These are phyloP conservation scores for Sarocladiaceae sp. DNA, from an alignment of 2,329 filamentous ascomycete species.

Conservation along the genomic window DNA sequence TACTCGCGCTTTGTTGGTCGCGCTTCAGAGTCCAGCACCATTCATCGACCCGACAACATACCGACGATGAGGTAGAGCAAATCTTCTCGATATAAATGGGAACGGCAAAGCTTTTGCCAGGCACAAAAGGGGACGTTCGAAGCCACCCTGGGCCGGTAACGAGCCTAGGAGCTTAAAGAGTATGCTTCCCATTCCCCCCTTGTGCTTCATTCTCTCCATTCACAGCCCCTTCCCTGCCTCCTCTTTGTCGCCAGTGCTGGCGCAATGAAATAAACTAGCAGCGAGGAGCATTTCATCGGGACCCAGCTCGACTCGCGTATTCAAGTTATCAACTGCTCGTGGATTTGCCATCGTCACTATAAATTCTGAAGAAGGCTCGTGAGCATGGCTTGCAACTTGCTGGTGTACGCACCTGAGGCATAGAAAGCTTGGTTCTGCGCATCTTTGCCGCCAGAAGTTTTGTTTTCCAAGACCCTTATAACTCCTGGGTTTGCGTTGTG, in stretches of 20 bases:
- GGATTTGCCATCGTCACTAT: background rate
- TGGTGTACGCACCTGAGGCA: background rate
- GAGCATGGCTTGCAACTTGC: background rate
- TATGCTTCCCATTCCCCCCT: background rate
- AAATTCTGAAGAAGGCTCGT: background rate
- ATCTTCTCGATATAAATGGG: slow-evolving; percentile 6
- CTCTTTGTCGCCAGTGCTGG: background rate
- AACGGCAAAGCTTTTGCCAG: background rate
- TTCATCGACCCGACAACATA: background rate
- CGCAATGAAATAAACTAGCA: background rate
- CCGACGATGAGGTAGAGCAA: background rate
- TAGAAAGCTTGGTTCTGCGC: background rate
- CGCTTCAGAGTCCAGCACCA: background rate
- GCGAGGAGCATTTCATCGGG: background rate
- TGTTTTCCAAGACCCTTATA: too few relatives aligned
- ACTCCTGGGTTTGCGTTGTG: too few relatives aligned
- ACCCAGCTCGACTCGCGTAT: background rate
- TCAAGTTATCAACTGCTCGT: background rate
- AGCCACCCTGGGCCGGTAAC: background rate
- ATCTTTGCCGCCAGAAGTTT: too few relatives aligned
- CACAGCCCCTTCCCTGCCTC: background rate
- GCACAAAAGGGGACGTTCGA: background rate
- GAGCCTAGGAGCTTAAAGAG: background rate
- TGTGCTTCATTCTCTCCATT: background rate
- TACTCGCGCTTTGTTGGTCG: background rate